Evolutionary conservation across 1,284 basidiomycete species (phyloP), one percentile per base, ranked within the genome.

Genomic region (Cutaneotrichosporon spelunceum): DNA sequence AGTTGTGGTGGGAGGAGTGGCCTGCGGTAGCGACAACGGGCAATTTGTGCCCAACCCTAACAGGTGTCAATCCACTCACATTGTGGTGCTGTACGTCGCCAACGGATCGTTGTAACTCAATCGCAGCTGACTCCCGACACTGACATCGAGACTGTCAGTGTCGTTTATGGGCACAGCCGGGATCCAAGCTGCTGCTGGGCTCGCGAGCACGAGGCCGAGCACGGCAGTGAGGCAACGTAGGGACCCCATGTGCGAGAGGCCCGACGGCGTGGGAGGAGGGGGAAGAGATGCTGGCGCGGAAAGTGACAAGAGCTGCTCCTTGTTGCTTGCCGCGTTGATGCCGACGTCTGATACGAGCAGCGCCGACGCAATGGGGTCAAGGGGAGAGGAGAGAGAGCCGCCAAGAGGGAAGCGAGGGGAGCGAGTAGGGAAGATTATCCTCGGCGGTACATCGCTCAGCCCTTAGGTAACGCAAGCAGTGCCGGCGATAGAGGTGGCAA

Each of bases 121-220:
- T 2, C 76, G 62, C 81, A 79, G 55, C 89, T 27, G 24, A 80
- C 52, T 79, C 82, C 9, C 36, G 52, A 30, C 36, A 16, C 24
- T 57, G 33, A 61, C 23, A 24, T 86, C 54, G 84, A 70, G 45
- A 82, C 79, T 56, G 11, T 45, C 23, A 0, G 87, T 87, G 63
- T 83, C 80, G 72, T 90, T 89, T 39, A 87, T 86, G 13, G 87
- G 83, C n/a, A 80, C 72, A 2, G 90, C 90, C 0, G 90, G 89
- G 62, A 88, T 83, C 72, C 78, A 78, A 1, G 73, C 76, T 6
- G 52, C 49, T 13, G 62, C 63, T 11, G 49, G 53, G 13, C 64
- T 52, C 3, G 44, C 44, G 21, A 47, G 29, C 21, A 57, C 45
- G 56, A 57, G 34, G 34, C 44, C 30, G 19, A 55, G 53, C 39